Evolutionary conservation across 2,329 filamentous ascomycete species (phyloP), one percentile per base, ranked within the genome.

Genomic region (Scytalidium sp.): DNA sequence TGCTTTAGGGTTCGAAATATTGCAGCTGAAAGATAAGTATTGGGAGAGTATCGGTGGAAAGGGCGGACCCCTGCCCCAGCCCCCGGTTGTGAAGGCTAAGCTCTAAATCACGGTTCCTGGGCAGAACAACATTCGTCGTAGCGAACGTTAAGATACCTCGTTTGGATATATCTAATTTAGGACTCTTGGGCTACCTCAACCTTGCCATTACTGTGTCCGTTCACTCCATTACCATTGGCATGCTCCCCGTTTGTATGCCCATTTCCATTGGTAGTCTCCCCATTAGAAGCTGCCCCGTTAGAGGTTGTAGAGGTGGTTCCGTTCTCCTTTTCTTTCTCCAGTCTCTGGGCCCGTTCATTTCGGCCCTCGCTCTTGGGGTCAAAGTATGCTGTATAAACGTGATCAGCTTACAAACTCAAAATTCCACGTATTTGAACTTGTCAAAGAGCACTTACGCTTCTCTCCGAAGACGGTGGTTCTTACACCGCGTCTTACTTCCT

Each of bases 401-500:
- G 40, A 13, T 9, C 40, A 29, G 32, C 32, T 9, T 22, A 39
- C 39, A 19, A 9, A 23, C 15, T 40, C n/a, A 20, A 29, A 15
- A 27, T 20, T 3, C 19, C 23, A 41, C 7, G 6, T 32, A 36
- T 19, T 19, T 15, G 17, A 36, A 13, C 23, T 23, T 21, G 15
- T 21, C 45, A 13, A 56, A 36, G 32, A n/a, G 17, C 17, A 9
- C 58, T 51, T 51, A 60, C 58, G 58, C 41, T 60, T 61, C 48
- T 61, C 58, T 3, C 58, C 57, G 54, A 60, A 61, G 2, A 61
- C 57, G 19, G 58, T 60, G 6, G 58, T 61, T 19, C 58, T 50
- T 19, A 60, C 47, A 2, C 57, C 58, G 46, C 52, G 53, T 41
- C 58, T 52, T 40, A 47, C 23, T 23, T 47, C 54, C 3, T 36